A percentile compares a stretch with the other conserved stretches of the same genome.
These are phyloP conservation scores for Fusarium proliferatum DNA, from an alignment of 2,329 filamentous ascomycete genomes.

Conservation along the genomic window DNA sequence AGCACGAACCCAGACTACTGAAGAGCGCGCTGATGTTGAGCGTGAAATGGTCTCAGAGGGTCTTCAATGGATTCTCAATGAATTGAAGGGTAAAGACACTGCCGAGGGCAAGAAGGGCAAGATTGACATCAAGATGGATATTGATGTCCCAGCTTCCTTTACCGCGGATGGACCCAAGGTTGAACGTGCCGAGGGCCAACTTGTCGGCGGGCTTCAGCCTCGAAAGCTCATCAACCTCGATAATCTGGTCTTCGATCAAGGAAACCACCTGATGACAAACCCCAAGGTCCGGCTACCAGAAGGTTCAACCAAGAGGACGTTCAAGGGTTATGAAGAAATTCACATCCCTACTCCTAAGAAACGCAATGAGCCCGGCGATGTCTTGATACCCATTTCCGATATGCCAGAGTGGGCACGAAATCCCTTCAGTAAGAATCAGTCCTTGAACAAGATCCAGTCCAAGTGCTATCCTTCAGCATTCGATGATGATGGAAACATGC, in stretches of 20 bases:
- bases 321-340: conserved; percentile 99
- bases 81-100: conserved; percentile 79
- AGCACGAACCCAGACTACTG: conserved; percentile 82
- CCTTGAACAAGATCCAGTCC: conserved; percentile 95
- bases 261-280: conserved; percentile 99
- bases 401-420: conserved; percentile 91
- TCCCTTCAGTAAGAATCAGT: conserved; percentile 87
- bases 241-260: conserved; percentile 96
- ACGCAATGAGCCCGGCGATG: conserved; percentile 81
- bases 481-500: conserved; percentile 94
- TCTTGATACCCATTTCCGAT: conserved; percentile 83
- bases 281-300: conserved; percentile 93
- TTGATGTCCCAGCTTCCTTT: conserved; percentile 76
- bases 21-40: conserved; percentile 81
- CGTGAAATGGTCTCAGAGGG: conserved; percentile 92
- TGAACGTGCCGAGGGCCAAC: conserved; percentile 72
- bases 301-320: conserved; percentile 92
- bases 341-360: conserved; percentile 95
- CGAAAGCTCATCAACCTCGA: conserved; percentile 91
- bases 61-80: conserved; percentile 85
- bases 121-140: conserved; percentile 95
- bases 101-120: conserved; percentile 71
- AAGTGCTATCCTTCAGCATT: conserved; percentile 94
- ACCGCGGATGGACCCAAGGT: conserved; percentile 60
- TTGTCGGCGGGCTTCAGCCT: conserved; percentile 87